phyloP scores from a whole-genome alignment of 2,329 filamentous ascomycete species.

The Byssochlamys sp. region DNA sequence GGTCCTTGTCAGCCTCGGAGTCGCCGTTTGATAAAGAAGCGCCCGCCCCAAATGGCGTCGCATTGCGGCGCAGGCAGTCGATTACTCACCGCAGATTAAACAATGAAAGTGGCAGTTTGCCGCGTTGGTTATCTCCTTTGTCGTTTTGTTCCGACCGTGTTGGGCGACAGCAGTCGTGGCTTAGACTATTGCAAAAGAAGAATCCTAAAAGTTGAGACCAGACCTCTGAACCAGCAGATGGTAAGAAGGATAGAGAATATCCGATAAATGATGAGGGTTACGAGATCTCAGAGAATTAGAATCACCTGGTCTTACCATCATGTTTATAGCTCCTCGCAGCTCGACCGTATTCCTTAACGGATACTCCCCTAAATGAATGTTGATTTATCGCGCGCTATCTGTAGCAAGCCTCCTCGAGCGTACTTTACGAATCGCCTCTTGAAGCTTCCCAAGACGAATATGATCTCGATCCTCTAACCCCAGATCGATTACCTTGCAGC shows the following conservation, averaged over 20 bases:
- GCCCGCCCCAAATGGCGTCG: neutral
- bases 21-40: neutral
- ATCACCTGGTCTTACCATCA: neutral
- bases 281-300: neutral
- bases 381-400: slow-evolving; percentile 7
- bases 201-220: too few species aligned
- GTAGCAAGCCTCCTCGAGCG: slow-evolving; percentile 6
- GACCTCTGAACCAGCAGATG: neutral
- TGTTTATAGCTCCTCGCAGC: neutral
- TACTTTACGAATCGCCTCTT: slow-evolving; percentile 5
- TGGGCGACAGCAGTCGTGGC: neutral
- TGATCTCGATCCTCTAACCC: neutral
- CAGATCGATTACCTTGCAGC: neutral
- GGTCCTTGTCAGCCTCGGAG: neutral
- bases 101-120: neutral
- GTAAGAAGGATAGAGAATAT: neutral
- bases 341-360: neutral
- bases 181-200: neutral
- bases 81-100: neutral
- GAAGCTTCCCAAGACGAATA: neutral
- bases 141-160: neutral
- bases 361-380: neutral
- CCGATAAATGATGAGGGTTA: neutral
- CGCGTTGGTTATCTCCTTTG: neutral
- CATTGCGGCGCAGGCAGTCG: neutral